Evolutionary conservation across 257 asterid species (phyloP).

Genomic region (Scutellaria barbata): DNA sequence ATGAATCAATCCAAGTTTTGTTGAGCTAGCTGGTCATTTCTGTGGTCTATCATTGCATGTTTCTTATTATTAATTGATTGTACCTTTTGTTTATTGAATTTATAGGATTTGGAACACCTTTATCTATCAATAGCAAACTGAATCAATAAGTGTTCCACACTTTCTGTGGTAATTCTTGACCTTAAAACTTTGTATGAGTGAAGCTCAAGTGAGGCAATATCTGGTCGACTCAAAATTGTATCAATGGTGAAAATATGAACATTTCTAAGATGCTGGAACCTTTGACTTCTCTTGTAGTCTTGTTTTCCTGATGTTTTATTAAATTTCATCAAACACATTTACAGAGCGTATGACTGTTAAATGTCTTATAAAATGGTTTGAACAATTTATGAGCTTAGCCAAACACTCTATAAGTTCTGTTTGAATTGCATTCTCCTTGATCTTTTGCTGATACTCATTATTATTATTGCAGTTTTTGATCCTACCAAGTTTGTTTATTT

Average conservation of each 20-base stretch:
- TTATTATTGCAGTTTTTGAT: conserved; percentile 1
- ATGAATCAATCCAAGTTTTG: not conserved
- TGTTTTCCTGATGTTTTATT: too few relatives aligned
- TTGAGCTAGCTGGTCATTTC: not conserved
- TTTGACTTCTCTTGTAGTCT: not conserved
- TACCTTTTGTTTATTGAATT: not conserved
- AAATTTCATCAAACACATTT: too few relatives aligned
- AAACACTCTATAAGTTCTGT: too few relatives aligned
- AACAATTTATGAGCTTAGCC: too few relatives aligned
- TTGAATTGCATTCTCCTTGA: not conserved
- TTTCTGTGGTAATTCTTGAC: not conserved
- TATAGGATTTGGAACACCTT: not conserved
- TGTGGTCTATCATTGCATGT: not conserved
- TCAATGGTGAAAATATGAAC: not conserved
- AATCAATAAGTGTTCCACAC: too few relatives aligned
- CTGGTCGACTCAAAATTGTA: too few relatives aligned
- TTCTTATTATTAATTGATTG: not conserved
- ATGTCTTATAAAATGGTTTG: too few relatives aligned
- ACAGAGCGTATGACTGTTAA: too few relatives aligned
- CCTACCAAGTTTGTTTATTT: conserved; percentile 18
- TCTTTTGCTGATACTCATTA: not conserved
- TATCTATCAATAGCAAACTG: too few relatives aligned
- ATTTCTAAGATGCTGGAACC: conserved; percentile 15
- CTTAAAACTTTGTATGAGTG: too few relatives aligned
- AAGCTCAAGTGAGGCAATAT: too few relatives aligned